Conservation (phyloP, 2,329 filamentous ascomycete species). For the Scedosporium boydii region DNA sequence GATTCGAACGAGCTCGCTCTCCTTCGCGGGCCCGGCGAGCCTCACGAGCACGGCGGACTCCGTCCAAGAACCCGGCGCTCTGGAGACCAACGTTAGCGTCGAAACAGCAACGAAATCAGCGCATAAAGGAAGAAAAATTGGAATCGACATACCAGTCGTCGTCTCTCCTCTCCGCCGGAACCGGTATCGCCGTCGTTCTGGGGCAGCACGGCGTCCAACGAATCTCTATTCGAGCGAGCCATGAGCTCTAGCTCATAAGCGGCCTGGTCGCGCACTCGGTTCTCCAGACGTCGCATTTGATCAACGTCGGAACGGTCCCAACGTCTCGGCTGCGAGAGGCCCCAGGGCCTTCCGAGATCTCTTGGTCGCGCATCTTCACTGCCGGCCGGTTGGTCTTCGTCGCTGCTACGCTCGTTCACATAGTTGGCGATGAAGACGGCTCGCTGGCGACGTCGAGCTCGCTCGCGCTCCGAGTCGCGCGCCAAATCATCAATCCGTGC, state of each 20-base stretch:
- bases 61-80: neutral
- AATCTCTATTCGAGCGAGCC: neutral
- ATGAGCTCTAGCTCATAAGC: neutral
- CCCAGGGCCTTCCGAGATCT: neutral
- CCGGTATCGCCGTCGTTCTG: neutral
- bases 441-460: neutral
- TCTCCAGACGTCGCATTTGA: neutral
- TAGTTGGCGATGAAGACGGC: slow-evolving; percentile 3
- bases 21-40: neutral
- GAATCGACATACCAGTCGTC: neutral
- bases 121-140: neutral
- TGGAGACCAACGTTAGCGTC: neutral
- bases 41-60: neutral
- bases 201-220: neutral
- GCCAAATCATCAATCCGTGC: neutral
- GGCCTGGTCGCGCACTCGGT: neutral
- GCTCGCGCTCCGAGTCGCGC: neutral
- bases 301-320: neutral
- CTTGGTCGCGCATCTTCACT: neutral
- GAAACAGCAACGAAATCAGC: neutral
- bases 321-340: neutral
- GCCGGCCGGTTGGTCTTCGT: neutral
- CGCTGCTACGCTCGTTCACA: slow-evolving; percentile 1
- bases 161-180: neutral
- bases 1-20: neutral